Evolutionary conservation across 1,284 basidiomycete species (phyloP).

Genomic region (Boletus hoseneyae): DNA sequence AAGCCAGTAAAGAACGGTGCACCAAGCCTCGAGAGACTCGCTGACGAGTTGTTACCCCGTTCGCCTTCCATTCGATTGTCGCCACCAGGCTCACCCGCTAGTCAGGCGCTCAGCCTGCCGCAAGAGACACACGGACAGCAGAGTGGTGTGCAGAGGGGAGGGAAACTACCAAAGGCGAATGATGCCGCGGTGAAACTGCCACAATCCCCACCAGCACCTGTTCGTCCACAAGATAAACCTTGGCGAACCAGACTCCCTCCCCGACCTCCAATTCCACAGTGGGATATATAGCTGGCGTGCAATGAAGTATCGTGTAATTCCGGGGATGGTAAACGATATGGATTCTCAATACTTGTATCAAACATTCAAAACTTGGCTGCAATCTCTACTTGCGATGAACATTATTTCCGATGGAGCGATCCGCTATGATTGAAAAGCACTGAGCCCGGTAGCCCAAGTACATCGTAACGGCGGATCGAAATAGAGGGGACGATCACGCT

Average conservation of each 20-base stretch:
- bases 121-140: constrained; percentile 1
- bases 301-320: neutral
- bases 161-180: neutral
- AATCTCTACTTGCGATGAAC: too few species aligned
- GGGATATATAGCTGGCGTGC: constrained; percentile 19
- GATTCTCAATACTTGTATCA: neutral
- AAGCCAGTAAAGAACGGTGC: neutral
- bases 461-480: too few species aligned
- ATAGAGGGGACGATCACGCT: too few species aligned
- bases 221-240: constrained; percentile 7
- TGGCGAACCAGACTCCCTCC: constrained; percentile 31
- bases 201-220: neutral
- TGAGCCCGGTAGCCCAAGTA: too few species aligned
- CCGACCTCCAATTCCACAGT: constrained; percentile 30
- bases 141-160: neutral
- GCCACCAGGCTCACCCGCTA: constrained; percentile 17
- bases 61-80: constrained; percentile 24
- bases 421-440: too few species aligned
- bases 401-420: too few species aligned
- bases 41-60: constrained; percentile 16
- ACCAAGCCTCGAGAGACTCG: constrained; percentile 17
- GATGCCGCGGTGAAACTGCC: neutral
- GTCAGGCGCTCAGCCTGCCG: neutral
- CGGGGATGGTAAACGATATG: neutral
- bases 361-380: neutral